Percentiles rank a stretch among this genome's conserved stretches.
phyloP scores from a whole-genome alignment of 1,284 basidiomycete genomes.

The Microbotryum violaceum region DNA sequence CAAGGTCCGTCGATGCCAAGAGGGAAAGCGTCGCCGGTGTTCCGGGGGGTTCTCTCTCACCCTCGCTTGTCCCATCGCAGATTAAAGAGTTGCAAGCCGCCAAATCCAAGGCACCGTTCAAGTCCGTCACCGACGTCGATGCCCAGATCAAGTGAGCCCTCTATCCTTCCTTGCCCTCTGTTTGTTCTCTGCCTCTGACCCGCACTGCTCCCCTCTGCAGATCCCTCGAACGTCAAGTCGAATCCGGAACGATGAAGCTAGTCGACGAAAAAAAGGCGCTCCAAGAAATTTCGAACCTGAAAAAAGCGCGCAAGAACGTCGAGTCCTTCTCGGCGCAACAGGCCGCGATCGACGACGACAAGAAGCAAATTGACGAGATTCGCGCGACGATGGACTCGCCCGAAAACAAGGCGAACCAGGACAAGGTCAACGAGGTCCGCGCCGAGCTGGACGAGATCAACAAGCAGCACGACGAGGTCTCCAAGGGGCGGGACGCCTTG shows the following conservation, averaged over 20 bases:
- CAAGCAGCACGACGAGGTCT: constrained; percentile 77
- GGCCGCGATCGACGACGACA: constrained; percentile 72
- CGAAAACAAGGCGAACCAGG: constrained; percentile 70
- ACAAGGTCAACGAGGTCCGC: constrained; percentile 75
- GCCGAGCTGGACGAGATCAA: constrained; percentile 78
- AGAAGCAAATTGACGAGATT: constrained; percentile 65
- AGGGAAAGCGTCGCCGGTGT: too few relatives aligned
- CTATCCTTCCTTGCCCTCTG: constrained; percentile 6
- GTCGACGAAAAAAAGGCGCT: constrained; percentile 94
- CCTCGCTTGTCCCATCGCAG: constrained; percentile 43
- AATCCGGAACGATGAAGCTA: constrained; percentile 84
- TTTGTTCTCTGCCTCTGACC: neutral
- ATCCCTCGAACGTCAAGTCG: constrained; percentile 76
- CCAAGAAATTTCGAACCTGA: constrained; percentile 58
- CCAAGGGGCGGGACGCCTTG: constrained; percentile 72
- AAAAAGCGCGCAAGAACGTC: constrained; percentile 45
- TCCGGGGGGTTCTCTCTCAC: neutral
- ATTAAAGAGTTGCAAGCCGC: constrained; percentile 80
- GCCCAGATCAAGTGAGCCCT: constrained; percentile 65
- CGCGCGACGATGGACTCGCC: constrained; percentile 84
- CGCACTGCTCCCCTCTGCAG: constrained; percentile 43
- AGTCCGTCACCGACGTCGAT: constrained; percentile 80
- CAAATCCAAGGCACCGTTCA: constrained; percentile 74
- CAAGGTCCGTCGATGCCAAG: constrained; percentile 53
- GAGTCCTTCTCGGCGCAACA: constrained; percentile 71